Evolutionary conservation across 495 filamentous ascomycete genomes (phyloP).

Genomic region (Patellaria atrata): DNA sequence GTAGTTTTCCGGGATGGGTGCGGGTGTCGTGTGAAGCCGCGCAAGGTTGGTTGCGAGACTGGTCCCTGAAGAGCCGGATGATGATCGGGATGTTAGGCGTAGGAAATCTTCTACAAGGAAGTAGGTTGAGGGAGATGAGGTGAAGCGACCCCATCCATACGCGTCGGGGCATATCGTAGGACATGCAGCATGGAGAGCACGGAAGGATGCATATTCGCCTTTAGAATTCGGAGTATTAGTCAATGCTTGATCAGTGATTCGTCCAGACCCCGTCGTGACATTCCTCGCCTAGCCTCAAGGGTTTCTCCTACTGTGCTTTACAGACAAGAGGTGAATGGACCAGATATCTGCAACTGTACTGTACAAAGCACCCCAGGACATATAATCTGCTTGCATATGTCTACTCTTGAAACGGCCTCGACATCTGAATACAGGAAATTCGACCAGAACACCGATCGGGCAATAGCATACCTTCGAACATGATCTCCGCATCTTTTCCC

Average conservation of each 20-base stretch:
- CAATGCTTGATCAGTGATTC: conserved; percentile 3
- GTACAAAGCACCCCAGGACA: not conserved
- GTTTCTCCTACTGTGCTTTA: no score
- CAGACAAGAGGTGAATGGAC: not conserved
- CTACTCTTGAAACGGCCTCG: not conserved
- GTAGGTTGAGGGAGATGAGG: conserved; percentile 33
- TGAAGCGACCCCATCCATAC: conserved; percentile 51
- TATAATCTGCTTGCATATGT: not conserved
- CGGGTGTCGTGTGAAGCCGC: conserved; percentile 62
- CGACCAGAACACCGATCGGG: not conserved
- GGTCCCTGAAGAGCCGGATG: conserved; percentile 11
- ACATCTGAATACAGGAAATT: not conserved
- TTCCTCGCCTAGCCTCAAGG: no score
- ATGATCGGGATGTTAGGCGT: conserved; percentile 35
- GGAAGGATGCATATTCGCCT: conserved; percentile 73
- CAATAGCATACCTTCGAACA: conserved; percentile 43
- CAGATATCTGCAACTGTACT: not conserved
- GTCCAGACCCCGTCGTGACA: no score
- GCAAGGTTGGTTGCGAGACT: conserved; percentile 64
- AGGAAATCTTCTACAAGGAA: conserved; percentile 80
- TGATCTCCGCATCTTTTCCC: conserved; percentile 47
- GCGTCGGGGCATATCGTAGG: conserved; percentile 62
- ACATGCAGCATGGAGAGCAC: conserved; percentile 56
- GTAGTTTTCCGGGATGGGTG: conserved; percentile 46
- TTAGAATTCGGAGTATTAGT: conserved; percentile 6